Conservation (phyloP, 352 stramenopile genomes). For the Blastocystis sp. region DNA sequence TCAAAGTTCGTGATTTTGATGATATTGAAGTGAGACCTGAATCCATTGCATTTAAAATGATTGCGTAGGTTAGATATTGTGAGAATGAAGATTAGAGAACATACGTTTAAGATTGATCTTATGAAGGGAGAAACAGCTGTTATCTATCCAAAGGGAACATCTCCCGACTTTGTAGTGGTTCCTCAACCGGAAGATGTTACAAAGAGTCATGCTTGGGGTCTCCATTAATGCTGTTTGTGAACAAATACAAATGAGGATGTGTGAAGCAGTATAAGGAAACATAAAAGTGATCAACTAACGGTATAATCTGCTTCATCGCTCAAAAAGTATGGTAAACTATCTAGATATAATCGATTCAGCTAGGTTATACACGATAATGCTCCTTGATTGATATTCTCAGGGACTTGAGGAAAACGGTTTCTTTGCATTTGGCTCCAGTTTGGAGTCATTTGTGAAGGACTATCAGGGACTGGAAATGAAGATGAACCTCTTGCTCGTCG, state of each 20-base stretch:
- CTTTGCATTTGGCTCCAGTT: too few relatives aligned
- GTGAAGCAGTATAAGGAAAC: not conserved
- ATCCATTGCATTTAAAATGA: not conserved
- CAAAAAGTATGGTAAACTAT: not conserved
- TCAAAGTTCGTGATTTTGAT: not conserved
- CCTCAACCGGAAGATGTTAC: conserved; percentile 4
- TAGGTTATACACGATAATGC: too few relatives aligned
- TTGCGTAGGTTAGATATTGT: not conserved
- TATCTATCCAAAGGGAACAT: not conserved
- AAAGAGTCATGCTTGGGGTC: conserved; percentile 19
- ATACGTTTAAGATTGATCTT: conserved; percentile 3
- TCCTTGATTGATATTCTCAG: too few relatives aligned
- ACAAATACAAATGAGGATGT: not conserved
- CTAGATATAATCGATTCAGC: not conserved
- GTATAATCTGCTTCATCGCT: not conserved
- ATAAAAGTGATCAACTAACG: not conserved
- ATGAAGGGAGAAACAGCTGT: not conserved
- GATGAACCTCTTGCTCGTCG: too few relatives aligned
- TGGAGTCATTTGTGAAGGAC: too few relatives aligned
- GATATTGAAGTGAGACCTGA: not conserved
- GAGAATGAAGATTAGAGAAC: not conserved
- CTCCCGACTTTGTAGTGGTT: not conserved
- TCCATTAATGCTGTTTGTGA: not conserved
- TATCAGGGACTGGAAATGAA: too few relatives aligned
- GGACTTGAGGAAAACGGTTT: too few relatives aligned